Evolutionary conservation across 257 asterid genomes (phyloP), one percentile per base, ranked within the genome.

Genomic region (Asclepias syriaca): DNA sequence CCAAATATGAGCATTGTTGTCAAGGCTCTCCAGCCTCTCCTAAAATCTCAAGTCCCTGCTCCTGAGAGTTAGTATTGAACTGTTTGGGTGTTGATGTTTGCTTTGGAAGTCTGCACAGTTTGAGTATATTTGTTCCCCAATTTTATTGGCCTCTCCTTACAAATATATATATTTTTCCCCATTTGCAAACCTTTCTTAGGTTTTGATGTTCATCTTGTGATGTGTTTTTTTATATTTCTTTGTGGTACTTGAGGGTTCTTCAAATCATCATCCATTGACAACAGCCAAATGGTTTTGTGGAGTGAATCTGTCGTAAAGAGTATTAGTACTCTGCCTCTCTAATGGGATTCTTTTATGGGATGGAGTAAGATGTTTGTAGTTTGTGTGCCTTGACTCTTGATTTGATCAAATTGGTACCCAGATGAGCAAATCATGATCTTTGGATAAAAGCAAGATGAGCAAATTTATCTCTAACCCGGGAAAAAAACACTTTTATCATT

Each of bases 1-100:
- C 97, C 97, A 32, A 90, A 90, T 70, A 90, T 90, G 97, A 90
- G 97, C 85, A 88, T 90, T 51, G 97, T 90, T 24, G 97, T 90
- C 15, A 90, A 90, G 89, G 97, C 97, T 70, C 81, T 90, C 71
- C 97, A 88, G 82, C 96, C 97, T 53, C 85, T 90, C 21, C 68
- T 88, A 85, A 90, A 82, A 83, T 76, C 96, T 5, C 70, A 83
- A 32, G 89, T 55, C 70, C 92, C 91, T 54, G 74, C 88, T 68
- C 82, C 85, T 6, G 93, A 84, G 85, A 60, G 72, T 69, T 84
- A 75, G 68, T 58, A 50, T 61, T 22, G 1, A 63, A 37, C 12
- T 64, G 50, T 37, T 18, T 37, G 8, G 50, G 1, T 24, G 68
- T 64, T 37, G 68, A 24, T 64, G 49, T 63, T 37, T 48, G 39